phyloP scores from a whole-genome alignment of 1,139 yeast species.

The Geotrichum klebahnii region DNA sequence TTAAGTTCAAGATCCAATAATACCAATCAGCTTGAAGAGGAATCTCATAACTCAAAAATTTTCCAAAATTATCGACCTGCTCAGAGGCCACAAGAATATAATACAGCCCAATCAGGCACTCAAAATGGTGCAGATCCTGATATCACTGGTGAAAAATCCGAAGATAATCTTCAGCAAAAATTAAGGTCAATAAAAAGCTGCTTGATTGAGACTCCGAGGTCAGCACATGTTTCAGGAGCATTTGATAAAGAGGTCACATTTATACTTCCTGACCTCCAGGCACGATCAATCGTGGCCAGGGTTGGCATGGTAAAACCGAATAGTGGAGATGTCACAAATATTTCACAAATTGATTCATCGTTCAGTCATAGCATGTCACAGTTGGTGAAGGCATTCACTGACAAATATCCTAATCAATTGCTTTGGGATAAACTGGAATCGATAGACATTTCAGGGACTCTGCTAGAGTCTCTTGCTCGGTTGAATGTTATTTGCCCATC shows the following conservation, averaged over 20 bases:
- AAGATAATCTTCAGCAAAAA: conserved; percentile 7
- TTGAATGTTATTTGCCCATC: conserved; percentile 41
- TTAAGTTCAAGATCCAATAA: too few relatives aligned
- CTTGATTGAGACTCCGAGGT: conserved; percentile 16
- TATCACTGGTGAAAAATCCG: too few relatives aligned
- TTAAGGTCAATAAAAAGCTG: conserved; percentile 12
- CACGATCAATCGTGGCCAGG: conserved; percentile 1
- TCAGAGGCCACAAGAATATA: too few relatives aligned
- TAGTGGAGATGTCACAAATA: conserved; percentile 29
- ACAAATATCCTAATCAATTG: conserved; percentile 34
- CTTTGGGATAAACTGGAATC: conserved; percentile 39
- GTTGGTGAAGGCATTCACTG: conserved; percentile 37
- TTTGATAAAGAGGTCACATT: conserved; percentile 14
- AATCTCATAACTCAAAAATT: too few relatives aligned
- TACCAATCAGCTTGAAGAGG: too few relatives aligned
- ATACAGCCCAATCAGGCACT: too few relatives aligned
- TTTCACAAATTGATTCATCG: conserved; percentile 34
- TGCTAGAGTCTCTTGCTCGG: conserved; percentile 35
- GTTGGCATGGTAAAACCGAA: not conserved
- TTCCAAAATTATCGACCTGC: too few relatives aligned
- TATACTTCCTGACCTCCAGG: conserved; percentile 8
- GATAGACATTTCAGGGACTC: conserved; percentile 35
- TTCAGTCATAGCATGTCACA: conserved; percentile 26
- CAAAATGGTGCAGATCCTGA: too few relatives aligned
- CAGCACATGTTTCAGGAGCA: conserved; percentile 3